A percentile compares a stretch with the other conserved stretches of the same genome.
These are phyloP conservation scores for Sarocladium kiliense DNA, from an alignment of 2,329 filamentous ascomycete species.

Conservation along the genomic window DNA sequence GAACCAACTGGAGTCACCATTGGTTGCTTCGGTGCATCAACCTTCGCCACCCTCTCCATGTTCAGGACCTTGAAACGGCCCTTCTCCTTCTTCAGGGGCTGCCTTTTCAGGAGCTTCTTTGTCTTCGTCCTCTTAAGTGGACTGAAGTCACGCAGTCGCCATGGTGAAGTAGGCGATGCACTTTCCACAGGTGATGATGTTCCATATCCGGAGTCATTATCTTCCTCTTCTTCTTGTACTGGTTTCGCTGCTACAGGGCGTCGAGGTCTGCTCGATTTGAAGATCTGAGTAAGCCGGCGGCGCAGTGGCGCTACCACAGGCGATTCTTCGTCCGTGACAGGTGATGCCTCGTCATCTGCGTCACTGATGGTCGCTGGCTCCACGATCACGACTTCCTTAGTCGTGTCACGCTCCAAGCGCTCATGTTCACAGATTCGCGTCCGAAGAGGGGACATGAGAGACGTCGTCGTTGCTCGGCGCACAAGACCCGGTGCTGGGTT, in stretches of 20 bases:
- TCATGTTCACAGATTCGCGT: conserved; percentile 1
- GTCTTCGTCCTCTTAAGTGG: neutral
- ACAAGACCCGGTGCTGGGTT: neutral
- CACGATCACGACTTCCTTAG: conserved; percentile 4
- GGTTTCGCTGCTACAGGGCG: neutral
- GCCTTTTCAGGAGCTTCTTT: neutral
- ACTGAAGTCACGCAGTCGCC: neutral
- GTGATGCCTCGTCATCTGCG: neutral
- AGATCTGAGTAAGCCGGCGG: neutral
- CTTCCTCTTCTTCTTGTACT: neutral
- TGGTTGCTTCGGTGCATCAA: neutral
- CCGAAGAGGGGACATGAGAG: neutral
- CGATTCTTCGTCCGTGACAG: neutral
- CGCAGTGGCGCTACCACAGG: neutral
- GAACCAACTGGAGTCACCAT: neutral
- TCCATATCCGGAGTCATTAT: neutral
- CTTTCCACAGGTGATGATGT: neutral
- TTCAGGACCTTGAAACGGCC: neutral
- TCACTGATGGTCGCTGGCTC: neutral
- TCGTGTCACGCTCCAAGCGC: conserved; percentile 2
- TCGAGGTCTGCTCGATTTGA: neutral
- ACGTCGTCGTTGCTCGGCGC: neutral
- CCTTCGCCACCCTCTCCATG: neutral
- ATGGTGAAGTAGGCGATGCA: neutral
- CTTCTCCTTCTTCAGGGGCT: neutral